phyloP scores from a whole-genome alignment of 2,329 filamentous ascomycete genomes.

The Neobulgaria alba region DNA sequence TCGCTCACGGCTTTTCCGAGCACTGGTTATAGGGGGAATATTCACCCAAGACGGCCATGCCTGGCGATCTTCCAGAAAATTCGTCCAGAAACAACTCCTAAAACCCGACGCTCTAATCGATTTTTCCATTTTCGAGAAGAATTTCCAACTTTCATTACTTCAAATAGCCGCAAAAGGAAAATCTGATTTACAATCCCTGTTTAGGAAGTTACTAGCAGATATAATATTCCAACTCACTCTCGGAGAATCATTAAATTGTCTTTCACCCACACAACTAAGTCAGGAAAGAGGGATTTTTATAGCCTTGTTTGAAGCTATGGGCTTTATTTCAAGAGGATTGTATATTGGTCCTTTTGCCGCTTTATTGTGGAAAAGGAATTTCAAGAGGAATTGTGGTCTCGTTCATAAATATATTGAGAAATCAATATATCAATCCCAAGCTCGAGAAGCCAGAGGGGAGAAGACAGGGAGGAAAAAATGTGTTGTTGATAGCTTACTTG shows the following conservation, averaged over 20 bases:
- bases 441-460: neutral
- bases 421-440: too few species aligned
- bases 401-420: conserved; percentile 1
- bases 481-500: too few species aligned
- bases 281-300: neutral
- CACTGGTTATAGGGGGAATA: neutral
- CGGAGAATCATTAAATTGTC: neutral
- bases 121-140: neutral
- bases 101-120: conserved; percentile 1
- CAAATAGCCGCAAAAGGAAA: neutral
- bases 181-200: neutral
- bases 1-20: conserved; percentile 1
- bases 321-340: neutral
- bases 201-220: neutral
- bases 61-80: neutral
- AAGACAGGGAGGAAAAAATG: too few species aligned
- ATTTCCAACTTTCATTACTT: neutral
- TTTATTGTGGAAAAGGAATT: neutral
- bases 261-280: neutral
- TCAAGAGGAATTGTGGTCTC: neutral
- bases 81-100: neutral
- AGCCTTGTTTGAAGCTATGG: neutral
- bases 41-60: conserved; percentile 1
- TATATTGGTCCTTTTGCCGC: neutral
- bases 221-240: neutral